phyloP scores from a whole-genome alignment of 2,329 filamentous ascomycete genomes.

The Colletotrichum orbiculare region DNA sequence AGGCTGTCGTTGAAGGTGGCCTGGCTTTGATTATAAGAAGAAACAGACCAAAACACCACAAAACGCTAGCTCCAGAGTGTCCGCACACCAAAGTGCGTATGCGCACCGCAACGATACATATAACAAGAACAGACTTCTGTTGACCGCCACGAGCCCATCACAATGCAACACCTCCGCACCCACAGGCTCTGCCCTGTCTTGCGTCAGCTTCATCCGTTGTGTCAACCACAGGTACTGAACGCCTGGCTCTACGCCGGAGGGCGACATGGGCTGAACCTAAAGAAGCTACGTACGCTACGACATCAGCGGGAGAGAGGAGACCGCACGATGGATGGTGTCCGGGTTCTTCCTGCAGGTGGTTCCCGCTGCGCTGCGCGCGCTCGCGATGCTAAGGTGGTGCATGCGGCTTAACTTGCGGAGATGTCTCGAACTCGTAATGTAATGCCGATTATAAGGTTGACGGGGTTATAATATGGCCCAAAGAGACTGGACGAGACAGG shows the following conservation, averaged over 20 bases:
- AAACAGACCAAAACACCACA: constrained; percentile 23
- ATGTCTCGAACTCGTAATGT: constrained; percentile 1
- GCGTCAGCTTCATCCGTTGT: constrained; percentile 33
- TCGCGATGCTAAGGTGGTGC: not conserved
- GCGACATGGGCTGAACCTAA: not conserved
- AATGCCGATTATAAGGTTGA: constrained; percentile 16
- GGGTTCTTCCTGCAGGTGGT: not conserved
- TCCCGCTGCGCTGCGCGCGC: no score
- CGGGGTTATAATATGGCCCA: constrained; percentile 5
- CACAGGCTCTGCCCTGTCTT: constrained; percentile 18
- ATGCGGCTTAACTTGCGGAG: not conserved
- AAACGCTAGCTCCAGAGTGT: constrained; percentile 30
- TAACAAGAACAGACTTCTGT: constrained; percentile 10
- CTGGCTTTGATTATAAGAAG: constrained; percentile 13
- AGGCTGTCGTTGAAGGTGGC: not conserved
- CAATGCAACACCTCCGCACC: not conserved
- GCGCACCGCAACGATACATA: constrained; percentile 26
- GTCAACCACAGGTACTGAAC: not conserved
- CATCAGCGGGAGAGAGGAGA: not conserved
- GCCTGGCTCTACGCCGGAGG: constrained; percentile 12
- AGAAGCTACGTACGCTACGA: no score
- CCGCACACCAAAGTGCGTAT: constrained; percentile 13
- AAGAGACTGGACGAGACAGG: constrained; percentile 14
- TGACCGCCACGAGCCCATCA: constrained; percentile 7
- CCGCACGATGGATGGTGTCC: constrained; percentile 10